Conservation (phyloP, 768 basidiomycete species). For the Pleurotus tuber-regium region DNA sequence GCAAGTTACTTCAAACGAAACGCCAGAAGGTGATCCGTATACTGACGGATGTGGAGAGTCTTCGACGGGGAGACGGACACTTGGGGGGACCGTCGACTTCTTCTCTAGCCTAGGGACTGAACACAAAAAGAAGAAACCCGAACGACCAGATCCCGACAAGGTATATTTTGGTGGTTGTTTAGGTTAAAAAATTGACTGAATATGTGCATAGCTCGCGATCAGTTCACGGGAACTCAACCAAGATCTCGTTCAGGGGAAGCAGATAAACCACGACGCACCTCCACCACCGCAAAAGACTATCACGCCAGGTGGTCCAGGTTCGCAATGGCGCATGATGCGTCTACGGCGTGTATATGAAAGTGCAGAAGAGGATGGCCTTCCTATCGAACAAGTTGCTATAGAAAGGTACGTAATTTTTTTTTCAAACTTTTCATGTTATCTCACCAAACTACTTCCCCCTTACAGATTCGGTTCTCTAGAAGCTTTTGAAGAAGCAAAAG, state of each 20-base stretch:
- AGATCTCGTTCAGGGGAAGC: conserved; percentile 45
- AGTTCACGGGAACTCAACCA: conserved; percentile 63
- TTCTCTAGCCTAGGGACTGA: conserved; percentile 87
- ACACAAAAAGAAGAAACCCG: conserved; percentile 60
- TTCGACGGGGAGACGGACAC: conserved; percentile 40
- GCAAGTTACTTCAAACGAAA: too few species aligned
- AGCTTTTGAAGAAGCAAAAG: conserved; percentile 85
- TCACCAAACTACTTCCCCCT: too few species aligned
- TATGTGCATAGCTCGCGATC: conserved; percentile 47
- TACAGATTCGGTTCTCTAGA: conserved; percentile 68
- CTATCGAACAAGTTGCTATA: conserved; percentile 75
- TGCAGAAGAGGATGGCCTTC: conserved; percentile 76
- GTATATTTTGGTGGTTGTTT: conserved; percentile 29
- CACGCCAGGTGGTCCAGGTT: conserved; percentile 88
- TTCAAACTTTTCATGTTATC: too few species aligned
- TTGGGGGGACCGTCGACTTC: conserved; percentile 74
- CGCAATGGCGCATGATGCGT: conserved; percentile 98
- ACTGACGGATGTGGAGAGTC: conserved; percentile 67
- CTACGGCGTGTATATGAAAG: conserved; percentile 86
- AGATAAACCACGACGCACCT: conserved; percentile 38
- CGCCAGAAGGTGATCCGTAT: conserved; percentile 46
- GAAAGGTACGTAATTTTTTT: conserved; percentile 54
- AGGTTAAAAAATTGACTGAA: conserved; percentile 5
- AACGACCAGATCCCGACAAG: conserved; percentile 70
- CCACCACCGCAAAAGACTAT: conserved; percentile 43